phyloP scores from a whole-genome alignment of 768 basidiomycete genomes.

The Calocybe gangraenosa region DNA sequence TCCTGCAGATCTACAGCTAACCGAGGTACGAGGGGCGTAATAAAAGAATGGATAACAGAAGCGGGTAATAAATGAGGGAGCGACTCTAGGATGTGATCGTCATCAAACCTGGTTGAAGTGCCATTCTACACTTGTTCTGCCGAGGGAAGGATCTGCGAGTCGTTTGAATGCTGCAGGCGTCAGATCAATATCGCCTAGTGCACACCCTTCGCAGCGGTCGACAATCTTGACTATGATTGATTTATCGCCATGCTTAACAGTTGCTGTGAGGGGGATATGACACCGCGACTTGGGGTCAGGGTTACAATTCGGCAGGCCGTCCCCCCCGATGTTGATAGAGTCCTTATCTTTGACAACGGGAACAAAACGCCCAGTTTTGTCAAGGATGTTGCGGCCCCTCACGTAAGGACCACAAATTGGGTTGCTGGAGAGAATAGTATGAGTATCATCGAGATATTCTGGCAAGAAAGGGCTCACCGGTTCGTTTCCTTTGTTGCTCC shows the following conservation, averaged over 20 bases:
- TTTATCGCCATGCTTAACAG: conserved; percentile 26
- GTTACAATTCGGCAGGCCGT: conserved; percentile 23
- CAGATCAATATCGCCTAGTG: conserved; percentile 23
- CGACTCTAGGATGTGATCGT: neutral
- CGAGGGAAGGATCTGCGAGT: conserved; percentile 21
- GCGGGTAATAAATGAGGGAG: too few relatives aligned
- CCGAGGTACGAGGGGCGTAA: too few relatives aligned
- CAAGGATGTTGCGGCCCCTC: conserved; percentile 20
- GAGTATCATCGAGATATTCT: neutral
- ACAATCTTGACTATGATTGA: conserved; percentile 34
- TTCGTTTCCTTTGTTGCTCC: conserved; percentile 21
- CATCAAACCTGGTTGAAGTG: conserved; percentile 23
- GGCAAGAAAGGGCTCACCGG: conserved; percentile 14
- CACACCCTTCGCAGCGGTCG: conserved; percentile 51
- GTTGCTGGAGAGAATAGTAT: conserved; percentile 13
- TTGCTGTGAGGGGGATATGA: conserved; percentile 21
- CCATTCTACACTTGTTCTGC: conserved; percentile 35
- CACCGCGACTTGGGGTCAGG: conserved; percentile 10
- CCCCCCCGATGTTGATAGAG: conserved; percentile 23
- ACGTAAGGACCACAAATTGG: conserved; percentile 28
- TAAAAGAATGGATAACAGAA: neutral
- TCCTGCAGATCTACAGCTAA: too few relatives aligned
- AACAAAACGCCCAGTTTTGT: conserved; percentile 16
- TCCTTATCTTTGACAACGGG: conserved; percentile 16
- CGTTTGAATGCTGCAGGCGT: conserved; percentile 24